Percentiles rank a stretch among this genome's conserved stretches.
Conservation (phyloP, 768 basidiomycete species). For the Mycena epipterygia region DNA sequence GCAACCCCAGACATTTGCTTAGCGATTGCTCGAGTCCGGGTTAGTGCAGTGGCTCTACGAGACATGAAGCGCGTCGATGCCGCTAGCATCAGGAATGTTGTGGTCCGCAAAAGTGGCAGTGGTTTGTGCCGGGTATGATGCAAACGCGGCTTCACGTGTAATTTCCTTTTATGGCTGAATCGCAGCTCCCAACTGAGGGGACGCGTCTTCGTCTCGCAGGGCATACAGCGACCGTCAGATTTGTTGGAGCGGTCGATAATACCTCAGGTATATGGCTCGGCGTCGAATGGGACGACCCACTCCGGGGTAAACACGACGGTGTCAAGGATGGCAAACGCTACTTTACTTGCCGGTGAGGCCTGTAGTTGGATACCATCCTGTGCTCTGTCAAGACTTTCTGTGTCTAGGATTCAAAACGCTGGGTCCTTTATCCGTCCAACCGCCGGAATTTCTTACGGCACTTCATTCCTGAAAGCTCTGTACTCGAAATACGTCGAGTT, state of each 20-base stretch:
- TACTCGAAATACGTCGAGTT: slow-evolving; percentile 82
- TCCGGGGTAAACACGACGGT: slow-evolving; percentile 91
- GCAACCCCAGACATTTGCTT: slow-evolving; percentile 61
- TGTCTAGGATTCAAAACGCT: slow-evolving; percentile 65
- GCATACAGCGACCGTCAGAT: slow-evolving; percentile 78
- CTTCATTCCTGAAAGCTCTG: slow-evolving; percentile 82
- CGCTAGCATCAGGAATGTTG: slow-evolving; percentile 46
- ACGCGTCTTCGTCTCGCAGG: slow-evolving; percentile 68
- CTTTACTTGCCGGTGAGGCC: slow-evolving; percentile 81
- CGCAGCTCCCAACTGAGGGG: slow-evolving; percentile 56
- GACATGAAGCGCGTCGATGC: slow-evolving; percentile 54
- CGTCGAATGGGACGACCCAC: slow-evolving; percentile 94
- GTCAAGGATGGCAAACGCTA: slow-evolving; percentile 81
- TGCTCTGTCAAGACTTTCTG: slow-evolving; percentile 15
- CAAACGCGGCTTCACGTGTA: background rate
- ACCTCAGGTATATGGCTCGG: slow-evolving; percentile 89
- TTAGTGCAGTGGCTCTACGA: slow-evolving; percentile 53
- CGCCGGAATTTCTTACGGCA: slow-evolving; percentile 70
- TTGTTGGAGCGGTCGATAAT: slow-evolving; percentile 72
- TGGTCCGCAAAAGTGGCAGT: slow-evolving; percentile 31
- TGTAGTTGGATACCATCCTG: background rate
- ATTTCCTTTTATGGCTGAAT: slow-evolving; percentile 37
- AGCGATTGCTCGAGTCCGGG: slow-evolving; percentile 60
- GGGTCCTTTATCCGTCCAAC: slow-evolving; percentile 88
- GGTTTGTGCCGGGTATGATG: slow-evolving; percentile 1